Evolutionary conservation across 306 rosid genomes (phyloP).

Genomic region (Aeschynomene evenia): DNA sequence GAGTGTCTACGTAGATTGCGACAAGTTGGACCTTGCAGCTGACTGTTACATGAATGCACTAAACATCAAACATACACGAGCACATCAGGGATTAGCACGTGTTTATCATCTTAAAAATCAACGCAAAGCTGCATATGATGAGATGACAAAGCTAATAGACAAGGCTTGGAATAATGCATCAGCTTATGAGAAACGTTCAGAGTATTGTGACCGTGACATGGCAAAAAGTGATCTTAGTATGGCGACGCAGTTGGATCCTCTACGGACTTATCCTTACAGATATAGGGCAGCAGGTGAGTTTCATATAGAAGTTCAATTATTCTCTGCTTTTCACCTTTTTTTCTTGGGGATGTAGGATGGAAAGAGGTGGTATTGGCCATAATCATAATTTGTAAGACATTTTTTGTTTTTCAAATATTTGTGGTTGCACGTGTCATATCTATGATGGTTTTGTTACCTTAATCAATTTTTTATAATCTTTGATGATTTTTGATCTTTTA

Average conservation of each 20-base stretch:
- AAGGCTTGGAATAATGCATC: conserved; percentile 83
- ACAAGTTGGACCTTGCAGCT: conserved; percentile 83
- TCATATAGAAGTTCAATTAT: background rate
- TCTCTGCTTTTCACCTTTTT: background rate
- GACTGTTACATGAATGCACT: conserved; percentile 91
- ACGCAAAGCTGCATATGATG: conserved; percentile 88
- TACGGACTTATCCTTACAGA: conserved; percentile 93
- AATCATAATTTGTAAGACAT: conserved; percentile 14
- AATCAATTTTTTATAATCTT: background rate
- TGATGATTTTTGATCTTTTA: background rate
- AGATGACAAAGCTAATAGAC: conserved; percentile 91
- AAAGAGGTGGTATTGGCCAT: conserved; percentile 13
- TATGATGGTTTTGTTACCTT: background rate
- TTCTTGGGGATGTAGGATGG: conserved; percentile 16
- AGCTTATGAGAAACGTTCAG: conserved; percentile 92
- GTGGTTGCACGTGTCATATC: background rate
- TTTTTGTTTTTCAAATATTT: conserved; percentile 23
- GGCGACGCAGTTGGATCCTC: conserved; percentile 82
- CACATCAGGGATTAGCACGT: conserved; percentile 95
- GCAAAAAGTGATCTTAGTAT: conserved; percentile 79
- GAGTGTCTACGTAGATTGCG: conserved; percentile 82
- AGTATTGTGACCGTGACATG: conserved; percentile 94
- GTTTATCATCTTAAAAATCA: conserved; percentile 77
- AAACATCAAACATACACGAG: conserved; percentile 85
- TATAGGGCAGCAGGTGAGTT: conserved; percentile 90